Evolutionary conservation across 768 basidiomycete species (phyloP), one percentile per base, ranked within the genome.

Genomic region (Collybia sordida): DNA sequence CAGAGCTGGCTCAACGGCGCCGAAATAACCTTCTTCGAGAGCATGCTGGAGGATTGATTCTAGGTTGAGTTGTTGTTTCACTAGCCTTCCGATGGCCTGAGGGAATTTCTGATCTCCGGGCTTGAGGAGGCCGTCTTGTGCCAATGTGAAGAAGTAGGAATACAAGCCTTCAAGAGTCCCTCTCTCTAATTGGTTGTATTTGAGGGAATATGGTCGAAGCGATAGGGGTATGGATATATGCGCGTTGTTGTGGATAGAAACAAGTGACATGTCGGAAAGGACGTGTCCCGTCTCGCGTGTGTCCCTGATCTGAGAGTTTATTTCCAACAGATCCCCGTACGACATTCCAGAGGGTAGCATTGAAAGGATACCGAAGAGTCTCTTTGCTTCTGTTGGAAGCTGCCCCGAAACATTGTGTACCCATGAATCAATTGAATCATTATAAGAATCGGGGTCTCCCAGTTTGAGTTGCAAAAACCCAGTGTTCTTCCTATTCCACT

Each of bases 121-220:
- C 38, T 40, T 38, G n/a, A 14, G 31, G 15, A 48, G 6, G 17
- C 53, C 36, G 19, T 37, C 49, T 34, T 51, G 42, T 15, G 53
- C 53, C 21, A 50, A 28, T 25, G 46, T 42, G 40, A 55, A 55
- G 45, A 42, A 31, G 18, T 51, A 47, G 45, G 50, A 51, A 40
- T 46, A 55, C 18, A 55, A 17, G 15, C 51, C 41, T 7, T 47
- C 45, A 17, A 40, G 31, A 19, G 53, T 51, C 6, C 42, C 34
- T n/a, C 43, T 34, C 21, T 47, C 53, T 12, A 55, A 45, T 41
- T 50, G 50, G 25, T 47, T 15, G n/a, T 19, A 43, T 43, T 27
- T 18, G 25, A 43, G 3, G 42, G 18, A 21, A 21, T 43, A 28
- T n/a, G 42, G 31, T 24, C 42, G 42, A 21, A 43, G 25, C n/a